Evolutionary conservation across 164 flowering plant genomes (phyloP), one percentile per base, ranked within the genome.

Genomic region (Saururus chinensis): DNA sequence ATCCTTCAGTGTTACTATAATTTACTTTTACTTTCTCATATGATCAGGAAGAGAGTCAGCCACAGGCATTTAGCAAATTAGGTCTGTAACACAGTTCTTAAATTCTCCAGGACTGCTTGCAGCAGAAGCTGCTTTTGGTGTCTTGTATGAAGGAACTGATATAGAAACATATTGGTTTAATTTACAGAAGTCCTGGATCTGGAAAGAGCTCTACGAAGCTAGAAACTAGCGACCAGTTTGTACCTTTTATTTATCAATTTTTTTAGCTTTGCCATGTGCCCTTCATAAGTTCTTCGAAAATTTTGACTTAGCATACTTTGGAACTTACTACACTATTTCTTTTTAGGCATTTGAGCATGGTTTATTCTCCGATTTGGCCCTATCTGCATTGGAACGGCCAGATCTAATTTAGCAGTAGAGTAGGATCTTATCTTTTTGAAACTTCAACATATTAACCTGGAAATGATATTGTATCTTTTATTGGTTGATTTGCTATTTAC

Each of bases 91-190:
- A 41, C 55, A 7, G 41, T 65, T 9, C 75, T 88, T 96, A n/a
- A n/a, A n/a, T n/a, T n/a, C n/a, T n/a, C n/a, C n/a, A n/a, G n/a
- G 99, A 61, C 91, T 88, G 95, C 78, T 95, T 52, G 99, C 95
- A 30, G 99, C 95, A 63, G 97, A 95, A 78, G 84, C 92, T 73
- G 79, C 88, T 65, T 95, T 87, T 73, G 72, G 71, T 52, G 74
- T 60, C 22, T 79, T 91, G 56, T 77, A 76, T 68, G 80, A 77
- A 63, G 84, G 78, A 41, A 67, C 71, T 14, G 71, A 61, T 40
- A 80, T 91, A 89, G 85, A 84, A 60, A 56, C 57, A 25, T 95
- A 85, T 67, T 88, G 96, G 93, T 84, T 85, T 51, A 69, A 55
- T 53, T 75, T 95, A 64, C 75, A 71, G 76, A 79, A 73, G 52